These are phyloP conservation scores for Trypanosoma vivax DNA, from an alignment of 208 protist species.

Conservation along the genomic window DNA sequence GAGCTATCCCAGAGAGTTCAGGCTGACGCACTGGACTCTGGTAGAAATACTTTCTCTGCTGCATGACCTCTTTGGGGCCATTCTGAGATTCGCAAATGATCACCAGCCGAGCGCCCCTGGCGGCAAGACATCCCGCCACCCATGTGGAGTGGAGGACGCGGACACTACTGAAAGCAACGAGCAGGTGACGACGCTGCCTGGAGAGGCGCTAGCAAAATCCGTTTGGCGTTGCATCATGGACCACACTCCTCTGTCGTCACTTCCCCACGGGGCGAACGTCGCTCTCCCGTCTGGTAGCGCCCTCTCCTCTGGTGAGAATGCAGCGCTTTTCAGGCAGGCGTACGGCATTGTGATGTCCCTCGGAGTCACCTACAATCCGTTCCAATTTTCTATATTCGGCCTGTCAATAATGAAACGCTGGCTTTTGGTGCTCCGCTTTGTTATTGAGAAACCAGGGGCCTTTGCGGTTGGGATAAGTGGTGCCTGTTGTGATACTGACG, in stretches of 20 bases:
- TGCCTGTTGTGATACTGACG: background rate
- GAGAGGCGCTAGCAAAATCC: constrained; percentile 5
- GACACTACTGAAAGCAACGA: constrained; percentile 1
- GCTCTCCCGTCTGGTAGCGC: background rate
- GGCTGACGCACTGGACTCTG: constrained; percentile 51
- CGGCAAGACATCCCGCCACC: background rate
- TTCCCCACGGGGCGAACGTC: background rate
- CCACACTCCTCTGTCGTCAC: background rate
- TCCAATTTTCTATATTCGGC: constrained; percentile 57
- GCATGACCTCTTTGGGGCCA: constrained; percentile 25
- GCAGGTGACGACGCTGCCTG: constrained; percentile 2
- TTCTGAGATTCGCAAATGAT: constrained; percentile 18
- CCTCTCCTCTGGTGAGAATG: background rate
- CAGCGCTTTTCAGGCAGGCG: constrained; percentile 48
- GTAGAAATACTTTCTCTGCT: constrained; percentile 50
- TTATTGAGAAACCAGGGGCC: constrained; percentile 39
- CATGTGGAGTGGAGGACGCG: background rate
- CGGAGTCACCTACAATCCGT: constrained; percentile 83
- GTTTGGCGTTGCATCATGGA: constrained; percentile 13
- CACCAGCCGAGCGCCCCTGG: background rate
- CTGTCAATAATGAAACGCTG: constrained; percentile 65
- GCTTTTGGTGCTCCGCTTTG: constrained; percentile 66
- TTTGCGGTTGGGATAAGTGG: constrained; percentile 37
- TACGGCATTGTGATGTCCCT: constrained; percentile 71
- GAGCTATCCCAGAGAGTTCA: constrained; percentile 55